A percentile compares a stretch with the other conserved stretches of the same genome.
phyloP scores from a whole-genome alignment of 148 eudicot species.

The Rhododendron molle region DNA sequence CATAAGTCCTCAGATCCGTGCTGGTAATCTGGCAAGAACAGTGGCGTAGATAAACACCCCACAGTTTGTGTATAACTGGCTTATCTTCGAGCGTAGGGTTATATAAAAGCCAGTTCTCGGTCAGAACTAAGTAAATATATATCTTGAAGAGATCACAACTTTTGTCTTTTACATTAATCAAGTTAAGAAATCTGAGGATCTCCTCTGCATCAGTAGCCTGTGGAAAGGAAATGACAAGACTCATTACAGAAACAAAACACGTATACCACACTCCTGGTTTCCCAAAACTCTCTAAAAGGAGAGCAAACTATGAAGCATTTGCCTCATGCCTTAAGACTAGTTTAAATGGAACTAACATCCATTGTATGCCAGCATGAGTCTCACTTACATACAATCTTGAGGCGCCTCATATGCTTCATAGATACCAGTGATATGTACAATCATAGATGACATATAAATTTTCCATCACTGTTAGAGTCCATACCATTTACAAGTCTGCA shows the following conservation, averaged over 20 bases:
- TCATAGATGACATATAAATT: neutral
- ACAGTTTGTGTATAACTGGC: constrained; percentile 31
- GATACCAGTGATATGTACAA: neutral
- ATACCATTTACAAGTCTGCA: neutral
- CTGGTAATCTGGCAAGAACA: constrained; percentile 73
- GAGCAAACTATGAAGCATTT: neutral
- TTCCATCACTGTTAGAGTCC: neutral
- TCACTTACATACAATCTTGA: neutral
- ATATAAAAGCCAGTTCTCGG: constrained; percentile 64
- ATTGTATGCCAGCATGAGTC: neutral
- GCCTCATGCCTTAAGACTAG: neutral
- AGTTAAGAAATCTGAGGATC: constrained; percentile 40
- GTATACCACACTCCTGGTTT: neutral
- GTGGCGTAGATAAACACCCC: constrained; percentile 57
- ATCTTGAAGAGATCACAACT: constrained; percentile 59
- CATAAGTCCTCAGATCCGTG: constrained; percentile 78
- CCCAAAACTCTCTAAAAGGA: neutral
- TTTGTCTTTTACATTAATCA: constrained; percentile 63
- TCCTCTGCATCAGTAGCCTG: constrained; percentile 56
- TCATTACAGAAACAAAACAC: neutral
- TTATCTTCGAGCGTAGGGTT: constrained; percentile 23
- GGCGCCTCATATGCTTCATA: neutral
- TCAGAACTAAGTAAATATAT: constrained; percentile 62
- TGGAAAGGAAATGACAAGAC: neutral
- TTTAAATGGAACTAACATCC: neutral